Conservation (phyloP, 352 stramenopile species). For the Globisporangium paddicum region DNA sequence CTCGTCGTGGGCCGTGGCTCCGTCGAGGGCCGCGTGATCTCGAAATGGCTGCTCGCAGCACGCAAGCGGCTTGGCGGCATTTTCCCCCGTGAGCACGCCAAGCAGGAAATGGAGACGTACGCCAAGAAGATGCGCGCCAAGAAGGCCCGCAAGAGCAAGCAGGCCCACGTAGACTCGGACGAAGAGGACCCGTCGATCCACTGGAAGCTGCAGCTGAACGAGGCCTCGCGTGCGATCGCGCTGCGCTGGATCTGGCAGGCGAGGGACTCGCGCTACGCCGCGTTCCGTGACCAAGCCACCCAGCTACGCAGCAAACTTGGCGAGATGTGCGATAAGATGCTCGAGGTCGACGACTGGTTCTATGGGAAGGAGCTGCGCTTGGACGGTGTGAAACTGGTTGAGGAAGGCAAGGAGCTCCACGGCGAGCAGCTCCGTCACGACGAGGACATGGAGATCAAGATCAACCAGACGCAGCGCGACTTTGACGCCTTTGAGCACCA, state of each 20-base stretch:
- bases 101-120: slow-evolving; percentile 90
- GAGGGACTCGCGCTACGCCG: slow-evolving; percentile 47
- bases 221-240: slow-evolving; percentile 68
- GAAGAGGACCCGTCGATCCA: slow-evolving; percentile 61
- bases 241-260: slow-evolving; percentile 81
- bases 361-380: slow-evolving; percentile 85
- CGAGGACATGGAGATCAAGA: slow-evolving; percentile 74
- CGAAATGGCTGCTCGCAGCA: slow-evolving; percentile 92
- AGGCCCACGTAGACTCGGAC: slow-evolving; percentile 61
- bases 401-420: slow-evolving; percentile 48
- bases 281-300: slow-evolving; percentile 34
- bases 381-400: slow-evolving; percentile 59
- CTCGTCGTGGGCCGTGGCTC: slow-evolving; percentile 89
- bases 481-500: slow-evolving; percentile 70
- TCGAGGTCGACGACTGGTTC: slow-evolving; percentile 93
- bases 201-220: slow-evolving; percentile 82
- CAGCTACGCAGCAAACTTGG: slow-evolving; percentile 56
- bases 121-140: slow-evolving; percentile 86
- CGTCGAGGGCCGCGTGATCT: slow-evolving; percentile 91
- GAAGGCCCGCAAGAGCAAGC: slow-evolving; percentile 56
- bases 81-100: slow-evolving; percentile 85
- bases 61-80: slow-evolving; percentile 88
- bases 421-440: slow-evolving; percentile 64
- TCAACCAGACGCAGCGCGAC: slow-evolving; percentile 78
- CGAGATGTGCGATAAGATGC: slow-evolving; percentile 73